Base-by-base conservation (phyloP, 2,329 filamentous ascomycete genomes). In the Aspergillus floridensis region DNA sequence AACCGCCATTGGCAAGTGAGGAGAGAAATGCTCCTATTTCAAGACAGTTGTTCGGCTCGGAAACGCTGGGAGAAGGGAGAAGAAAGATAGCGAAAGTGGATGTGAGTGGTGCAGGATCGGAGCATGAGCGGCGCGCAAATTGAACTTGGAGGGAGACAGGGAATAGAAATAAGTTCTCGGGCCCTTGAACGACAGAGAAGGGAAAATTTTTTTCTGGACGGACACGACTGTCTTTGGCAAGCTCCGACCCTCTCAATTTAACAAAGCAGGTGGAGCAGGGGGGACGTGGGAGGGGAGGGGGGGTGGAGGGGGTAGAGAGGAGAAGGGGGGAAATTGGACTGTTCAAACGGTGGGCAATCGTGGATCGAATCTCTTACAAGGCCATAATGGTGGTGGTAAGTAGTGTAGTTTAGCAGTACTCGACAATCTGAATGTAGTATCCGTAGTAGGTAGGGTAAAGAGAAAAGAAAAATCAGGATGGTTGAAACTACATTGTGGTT, bases 1-100 rank as follows among this genome's bases (percentile, higher is more conserved):
- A 56, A 76, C 77, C 63, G 78, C 67, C 74, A 76, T 77, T 48
- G 59, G 63, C 51, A 55, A 31, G 50, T 49, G 14, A 44, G 50
- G 51, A 53, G 58, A 49, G n/a, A 58, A 57, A 29, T 44, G 22
- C 14, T 49, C 50, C 55, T 46, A n/a, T 12, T 49, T 31, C 16
- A 52, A 47, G 21, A 46, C 16, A 55, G 51, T 35, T 35, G 35
- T 19, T 54, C 38, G 38, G 21, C 32, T 41, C n/a, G 24, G 12
- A 8, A 26, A 14, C 7, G n/a, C 26, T n/a, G 35, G n/a, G 24
- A 6, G 22, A 52, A 49, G 31, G 5, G 19, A 46, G 46, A 49
- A 24, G 4, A 46, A 19, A 24, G 6, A 49, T 41, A 19, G 41
- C 41, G n/a, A 49, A 26, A 16, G 57, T 59, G 63, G 52, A 52